Evolutionary conservation across 129 eudicot genomes (phyloP), one percentile per base, ranked within the genome.

Genomic region (Flaveria ramosissima): DNA sequence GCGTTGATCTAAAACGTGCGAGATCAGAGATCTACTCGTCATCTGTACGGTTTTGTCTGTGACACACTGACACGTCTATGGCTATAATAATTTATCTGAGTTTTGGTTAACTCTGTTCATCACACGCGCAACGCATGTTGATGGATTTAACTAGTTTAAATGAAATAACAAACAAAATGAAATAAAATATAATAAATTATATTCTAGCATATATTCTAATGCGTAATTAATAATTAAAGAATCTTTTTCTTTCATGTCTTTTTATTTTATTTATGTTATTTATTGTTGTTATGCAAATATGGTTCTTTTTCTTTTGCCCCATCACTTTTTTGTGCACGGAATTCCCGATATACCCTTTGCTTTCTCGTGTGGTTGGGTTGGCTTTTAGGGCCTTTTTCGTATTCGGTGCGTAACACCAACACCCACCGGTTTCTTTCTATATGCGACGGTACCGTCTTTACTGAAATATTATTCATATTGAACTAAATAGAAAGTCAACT

Each of bases 401-500:
- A 78, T 82, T 63, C 32, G 61, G 71, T 80, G 82, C 77, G 70
- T 77, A 75, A 84, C 73, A 70, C 84, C 77, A 75, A 84, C 76
- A 70, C 84, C 77, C 82, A 78, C 79, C 81, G 63, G 42, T 73
- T 36, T 71, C 50, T 63, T 50, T 62, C 36, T 71, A 7, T 50
- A 32, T 20, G 57, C 56, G 36, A 62, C 65, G 67, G 78, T 79
- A 11, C 50, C 11, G 1, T 45, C 50, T 45, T 45, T 45, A 45
- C 14, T 45, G 50, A 11, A n/a, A 45, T 8, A 3, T 2, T 9
- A 45, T 45, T 45, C 43, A 60, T 74, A 23, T 50, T 70, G 68
- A 80, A 81, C 13, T 73, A 15, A 57, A 59, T 79, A 47, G 82
- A 75, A 84, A 86, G 89, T 89, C 91, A 86, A 87, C 86, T 68